Evolutionary conservation across 805 yeast genomes (phyloP), one percentile per base, ranked within the genome.

Genomic region (Barnettozyma pratensis): DNA sequence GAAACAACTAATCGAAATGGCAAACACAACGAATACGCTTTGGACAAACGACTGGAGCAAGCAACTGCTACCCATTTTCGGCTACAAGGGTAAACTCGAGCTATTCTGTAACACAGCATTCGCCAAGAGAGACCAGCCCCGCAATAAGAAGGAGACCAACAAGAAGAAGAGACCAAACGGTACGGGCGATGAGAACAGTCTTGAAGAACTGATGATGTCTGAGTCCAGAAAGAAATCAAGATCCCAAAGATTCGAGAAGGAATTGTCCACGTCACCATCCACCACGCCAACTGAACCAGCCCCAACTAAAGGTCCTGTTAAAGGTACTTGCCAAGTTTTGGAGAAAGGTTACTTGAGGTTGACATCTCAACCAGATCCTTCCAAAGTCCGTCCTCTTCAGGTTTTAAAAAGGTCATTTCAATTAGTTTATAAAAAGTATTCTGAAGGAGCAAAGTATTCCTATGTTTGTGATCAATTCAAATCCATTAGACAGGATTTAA

Each of bases 311-410:
- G 62, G 63, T 38, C 68, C 69, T 25, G 60, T 81, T 4, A 71
- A 85, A 9, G 99, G 99, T 0, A 73, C 78, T 1, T 76, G 85
- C 58, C 73, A 74, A 45, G 71, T 62, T 2, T 63, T 92, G 27
- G 97, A 90, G 56, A 94, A 92, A 64, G 71, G 79, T 40, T 92
- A 90, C 62, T 68, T 89, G 27, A 75, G 98, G 51, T 69, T 94
- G 51, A 94, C 99, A 0, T 87, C 96, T 2, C 96, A 84, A 45
- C 97, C 98, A 0, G 87, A 87, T 53, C 97, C 97, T 0, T 76
- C 79, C 3, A 68, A 74, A 29, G 97, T 92, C 2, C 74, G 99
- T 42, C 97, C 98, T 0, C 69, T 79, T 40, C 63, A 60, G 1
- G 71, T 89, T 1, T 67, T 92, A 48, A 73, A 76, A 51, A 73